Evolutionary conservation across 2,329 filamentous ascomycete genomes (phyloP), one percentile per base, ranked within the genome.

Genomic region (Pestalotiopsis sp.): DNA sequence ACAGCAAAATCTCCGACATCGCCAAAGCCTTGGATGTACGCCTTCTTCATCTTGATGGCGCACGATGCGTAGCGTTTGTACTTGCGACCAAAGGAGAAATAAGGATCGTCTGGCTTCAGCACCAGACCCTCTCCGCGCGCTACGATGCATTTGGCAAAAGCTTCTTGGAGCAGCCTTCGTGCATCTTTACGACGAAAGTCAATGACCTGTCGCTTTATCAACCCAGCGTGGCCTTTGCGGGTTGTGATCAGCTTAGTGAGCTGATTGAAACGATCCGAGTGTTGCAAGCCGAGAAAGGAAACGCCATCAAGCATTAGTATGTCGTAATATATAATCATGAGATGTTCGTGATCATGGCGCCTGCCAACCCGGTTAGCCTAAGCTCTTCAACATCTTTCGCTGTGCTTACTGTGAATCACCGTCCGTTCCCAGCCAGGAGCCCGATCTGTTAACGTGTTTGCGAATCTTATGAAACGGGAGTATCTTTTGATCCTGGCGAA

Each of bases 31-130:
- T 87, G 85, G 49, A 97, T 87, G 74, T 97, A 97, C 75, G 96
- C 93, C 75, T 94, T 94, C 79, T 97, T 97, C 57, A 97, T 80
- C 80, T 97, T 97, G 75, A 97, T 93, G 77, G 90, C 92, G 68
- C 82, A 84, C 14, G 83, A 83, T 2, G 79, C 76, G 69, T 82
- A 83, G 38, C 84, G 71, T 73, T 80, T 73, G 57, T 74, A 73
- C 61, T 72, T 74, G 59, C 75, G 74, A 38, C 71, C 76, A 71
- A 86, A 88, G 67, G 88, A 83, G 71, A 97, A 93, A 76, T 97
- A 97, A 0, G 94, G 90, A 27, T 92, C 89, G 69, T 94, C 90
- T 0, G 92, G 89, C 79, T 97, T 97, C 64, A 97, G 78, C 0
- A 97, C 90, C 17, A 96, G 84, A 0, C 95, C 95, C 81, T 98